Conservation (phyloP, 148 eudicot genomes). For the Amaranthus hypochondriacus region DNA sequence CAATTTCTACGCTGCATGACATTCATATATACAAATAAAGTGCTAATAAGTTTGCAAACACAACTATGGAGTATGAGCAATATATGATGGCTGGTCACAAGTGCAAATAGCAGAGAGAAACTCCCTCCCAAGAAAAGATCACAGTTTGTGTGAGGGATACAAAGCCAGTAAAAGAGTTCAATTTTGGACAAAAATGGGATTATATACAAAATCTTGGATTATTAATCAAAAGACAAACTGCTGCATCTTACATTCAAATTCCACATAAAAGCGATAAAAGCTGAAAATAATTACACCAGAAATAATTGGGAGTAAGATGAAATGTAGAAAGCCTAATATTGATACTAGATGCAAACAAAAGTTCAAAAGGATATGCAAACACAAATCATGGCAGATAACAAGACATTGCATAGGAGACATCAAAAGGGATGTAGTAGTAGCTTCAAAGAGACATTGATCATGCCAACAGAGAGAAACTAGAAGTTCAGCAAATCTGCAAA, state of each 20-base stretch:
- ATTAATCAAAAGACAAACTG: background rate
- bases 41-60: background rate
- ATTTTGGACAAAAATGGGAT: background rate
- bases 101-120: background rate
- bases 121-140: background rate
- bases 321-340: background rate
- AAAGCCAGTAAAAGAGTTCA: background rate
- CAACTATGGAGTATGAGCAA: background rate
- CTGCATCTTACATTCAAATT: background rate
- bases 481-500: too few species aligned
- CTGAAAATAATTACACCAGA: background rate
- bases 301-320: background rate
- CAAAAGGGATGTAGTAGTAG: too few species aligned
- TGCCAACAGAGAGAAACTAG: too few species aligned
- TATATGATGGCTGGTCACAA: too few species aligned
- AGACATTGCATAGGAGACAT: too few species aligned
- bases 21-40: background rate
- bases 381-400: too few species aligned
- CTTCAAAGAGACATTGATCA: too few species aligned
- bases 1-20: background rate
- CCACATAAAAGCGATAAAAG: background rate
- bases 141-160: background rate
- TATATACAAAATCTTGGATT: background rate
- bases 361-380: too few species aligned
- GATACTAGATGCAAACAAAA: too few species aligned